phyloP scores from a whole-genome alignment of 2,329 filamentous ascomycete species.

The Gnomoniopsis smithogilvyi region DNA sequence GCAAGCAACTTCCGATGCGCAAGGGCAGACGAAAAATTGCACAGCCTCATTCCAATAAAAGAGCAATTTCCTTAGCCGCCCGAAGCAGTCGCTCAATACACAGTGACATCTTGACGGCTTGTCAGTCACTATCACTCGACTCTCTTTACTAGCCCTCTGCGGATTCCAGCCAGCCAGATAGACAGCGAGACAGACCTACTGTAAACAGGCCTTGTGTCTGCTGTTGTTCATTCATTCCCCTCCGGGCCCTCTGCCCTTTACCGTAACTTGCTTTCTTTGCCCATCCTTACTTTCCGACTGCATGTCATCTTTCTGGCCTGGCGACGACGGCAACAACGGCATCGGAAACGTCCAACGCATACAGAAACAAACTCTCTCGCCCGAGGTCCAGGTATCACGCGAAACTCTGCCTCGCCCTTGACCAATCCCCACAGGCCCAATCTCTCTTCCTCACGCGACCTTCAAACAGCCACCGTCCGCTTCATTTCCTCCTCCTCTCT shows the following conservation, averaged over 20 bases:
- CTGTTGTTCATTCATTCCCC: not conserved
- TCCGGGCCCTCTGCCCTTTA: not conserved
- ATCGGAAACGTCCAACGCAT: not conserved
- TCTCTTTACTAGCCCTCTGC: too few relatives aligned
- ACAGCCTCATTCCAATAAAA: not conserved
- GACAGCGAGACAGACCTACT: too few relatives aligned
- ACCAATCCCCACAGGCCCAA: conserved; percentile 14
- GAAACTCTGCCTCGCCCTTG: not conserved
- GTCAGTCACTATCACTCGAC: too few relatives aligned
- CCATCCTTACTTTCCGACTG: too few relatives aligned
- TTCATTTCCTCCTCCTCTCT: not conserved
- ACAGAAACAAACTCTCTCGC: not conserved
- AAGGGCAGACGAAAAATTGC: not conserved
- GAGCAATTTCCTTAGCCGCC: not conserved
- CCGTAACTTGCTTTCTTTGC: not conserved
- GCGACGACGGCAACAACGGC: not conserved
- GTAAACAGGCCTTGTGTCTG: not conserved
- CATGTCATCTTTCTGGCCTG: not conserved
- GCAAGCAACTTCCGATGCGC: too few relatives aligned
- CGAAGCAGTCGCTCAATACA: not conserved
- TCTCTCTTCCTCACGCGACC: conserved; percentile 14
- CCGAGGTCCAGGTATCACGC: not conserved
- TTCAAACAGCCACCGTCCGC: not conserved
- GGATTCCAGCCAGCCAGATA: too few relatives aligned
- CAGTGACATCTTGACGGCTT: not conserved